These are phyloP conservation scores for Salix viminalis DNA, from an alignment of 345 rosid genomes.

Conservation along the genomic window DNA sequence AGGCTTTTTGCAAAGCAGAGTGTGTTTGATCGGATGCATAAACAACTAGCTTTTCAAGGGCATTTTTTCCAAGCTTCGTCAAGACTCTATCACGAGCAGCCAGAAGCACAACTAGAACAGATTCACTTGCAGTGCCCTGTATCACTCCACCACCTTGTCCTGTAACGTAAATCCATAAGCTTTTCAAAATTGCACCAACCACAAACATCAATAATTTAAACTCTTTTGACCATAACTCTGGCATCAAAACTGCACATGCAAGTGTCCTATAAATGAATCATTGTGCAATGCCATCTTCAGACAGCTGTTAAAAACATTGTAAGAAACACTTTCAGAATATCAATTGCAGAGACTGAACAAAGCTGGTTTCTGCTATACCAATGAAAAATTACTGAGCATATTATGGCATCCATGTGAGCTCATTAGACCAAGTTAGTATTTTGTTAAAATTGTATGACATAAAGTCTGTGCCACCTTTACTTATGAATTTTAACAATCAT, in stretches of 20 bases:
- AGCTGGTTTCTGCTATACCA: not conserved
- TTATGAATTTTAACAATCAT: no score
- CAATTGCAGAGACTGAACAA: not conserved
- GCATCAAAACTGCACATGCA: not conserved
- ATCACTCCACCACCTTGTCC: constrained; percentile 92
- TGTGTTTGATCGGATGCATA: constrained; percentile 90
- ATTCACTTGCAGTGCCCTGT: constrained; percentile 95
- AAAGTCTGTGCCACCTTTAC: no score
- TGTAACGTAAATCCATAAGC: constrained; percentile 28
- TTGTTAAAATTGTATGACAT: no score
- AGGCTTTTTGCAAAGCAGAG: constrained; percentile 74
- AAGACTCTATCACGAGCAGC: constrained; percentile 72
- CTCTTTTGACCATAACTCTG: not conserved
- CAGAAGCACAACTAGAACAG: constrained; percentile 65
- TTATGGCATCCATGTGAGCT: not conserved
- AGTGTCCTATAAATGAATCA: not conserved
- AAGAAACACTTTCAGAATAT: not conserved
- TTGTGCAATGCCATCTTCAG: not conserved
- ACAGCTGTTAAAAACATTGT: not conserved
- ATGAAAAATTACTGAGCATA: not conserved
- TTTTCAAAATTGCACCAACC: constrained; percentile 3
- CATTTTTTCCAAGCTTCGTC: constrained; percentile 49
- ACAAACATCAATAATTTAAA: not conserved
- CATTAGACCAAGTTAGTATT: no score
- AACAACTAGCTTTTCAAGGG: constrained; percentile 71